A percentile compares a stretch with the other conserved stretches of the same genome.
Evolutionary conservation across 768 basidiomycete species (phyloP).

Genomic region (Auricularia sp.): DNA sequence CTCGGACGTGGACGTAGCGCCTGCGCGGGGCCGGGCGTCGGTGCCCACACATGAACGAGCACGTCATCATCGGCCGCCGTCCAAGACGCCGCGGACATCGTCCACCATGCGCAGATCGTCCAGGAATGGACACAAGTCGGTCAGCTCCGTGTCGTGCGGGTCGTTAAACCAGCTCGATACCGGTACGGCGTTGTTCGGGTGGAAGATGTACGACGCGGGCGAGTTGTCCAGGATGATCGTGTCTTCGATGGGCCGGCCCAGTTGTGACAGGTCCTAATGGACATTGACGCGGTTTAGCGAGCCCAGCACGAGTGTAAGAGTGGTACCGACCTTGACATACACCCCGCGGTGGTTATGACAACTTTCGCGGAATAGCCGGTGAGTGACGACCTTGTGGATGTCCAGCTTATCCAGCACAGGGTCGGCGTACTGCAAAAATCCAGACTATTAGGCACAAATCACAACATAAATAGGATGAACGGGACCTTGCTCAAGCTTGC

Average conservation of each 20-base stretch:
- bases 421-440: conserved; percentile 31
- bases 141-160: conserved; percentile 38
- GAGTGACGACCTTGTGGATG: conserved; percentile 33
- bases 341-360: conserved; percentile 44
- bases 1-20: too few relatives aligned
- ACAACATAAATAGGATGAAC: too few relatives aligned
- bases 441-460: too few relatives aligned
- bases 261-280: conserved; percentile 33
- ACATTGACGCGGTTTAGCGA: too few relatives aligned
- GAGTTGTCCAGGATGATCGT: conserved; percentile 44
- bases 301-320: conserved; percentile 12
- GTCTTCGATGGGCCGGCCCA: conserved; percentile 35
- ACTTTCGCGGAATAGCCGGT: conserved; percentile 39
- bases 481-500: conserved; percentile 26
- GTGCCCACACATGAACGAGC: too few relatives aligned
- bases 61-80: conserved; percentile 21
- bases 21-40: too few relatives aligned
- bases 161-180: conserved; percentile 44
- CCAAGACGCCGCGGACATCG: conserved; percentile 36
- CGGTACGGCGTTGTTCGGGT: conserved; percentile 42
- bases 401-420: conserved; percentile 42
- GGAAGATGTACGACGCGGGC: conserved; percentile 42
- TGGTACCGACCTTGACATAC: conserved; percentile 29
- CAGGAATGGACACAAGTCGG: conserved; percentile 35
- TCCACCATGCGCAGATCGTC: conserved; percentile 33